Evolutionary conservation across 2,329 filamentous ascomycete species (phyloP).

Genomic region (Penicillium sp.): DNA sequence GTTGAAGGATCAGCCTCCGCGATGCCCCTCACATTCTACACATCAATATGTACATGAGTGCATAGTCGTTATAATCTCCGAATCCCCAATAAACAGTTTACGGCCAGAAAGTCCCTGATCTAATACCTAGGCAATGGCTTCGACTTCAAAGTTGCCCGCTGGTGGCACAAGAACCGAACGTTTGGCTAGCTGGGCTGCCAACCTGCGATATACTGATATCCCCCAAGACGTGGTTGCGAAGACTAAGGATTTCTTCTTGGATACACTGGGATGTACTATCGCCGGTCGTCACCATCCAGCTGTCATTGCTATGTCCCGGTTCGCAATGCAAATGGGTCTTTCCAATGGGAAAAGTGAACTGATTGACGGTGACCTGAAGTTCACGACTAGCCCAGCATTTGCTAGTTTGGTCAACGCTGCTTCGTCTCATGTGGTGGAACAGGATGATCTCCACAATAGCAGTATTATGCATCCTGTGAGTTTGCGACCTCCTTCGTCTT

Average conservation of each 20-base stretch:
- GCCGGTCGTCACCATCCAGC: constrained; percentile 30
- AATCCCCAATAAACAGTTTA: neutral
- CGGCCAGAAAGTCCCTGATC: neutral
- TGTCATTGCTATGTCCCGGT: constrained; percentile 22
- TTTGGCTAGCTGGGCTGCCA: constrained; percentile 21
- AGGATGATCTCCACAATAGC: constrained; percentile 33
- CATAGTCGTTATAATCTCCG: neutral
- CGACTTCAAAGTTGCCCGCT: neutral
- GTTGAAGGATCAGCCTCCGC: neutral
- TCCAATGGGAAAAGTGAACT: constrained; percentile 27
- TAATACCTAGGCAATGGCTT: neutral
- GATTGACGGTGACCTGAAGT: constrained; percentile 21
- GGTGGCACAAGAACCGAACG: constrained; percentile 18
- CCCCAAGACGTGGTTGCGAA: constrained; percentile 25
- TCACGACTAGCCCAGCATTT: constrained; percentile 27
- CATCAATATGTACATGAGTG: neutral
- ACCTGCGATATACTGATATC: constrained; percentile 22
- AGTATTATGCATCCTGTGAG: constrained; percentile 34
- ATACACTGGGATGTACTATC: constrained; percentile 30
- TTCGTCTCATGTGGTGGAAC: constrained; percentile 32
- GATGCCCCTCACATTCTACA: neutral
- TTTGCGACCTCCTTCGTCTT: neutral
- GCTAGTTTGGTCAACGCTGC: constrained; percentile 30
- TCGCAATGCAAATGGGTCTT: constrained; percentile 27
- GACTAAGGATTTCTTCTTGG: constrained; percentile 32